Evolutionary conservation across 2,329 filamentous ascomycete species (phyloP), one percentile per base, ranked within the genome.

Genomic region (Alternaria gansuensis): DNA sequence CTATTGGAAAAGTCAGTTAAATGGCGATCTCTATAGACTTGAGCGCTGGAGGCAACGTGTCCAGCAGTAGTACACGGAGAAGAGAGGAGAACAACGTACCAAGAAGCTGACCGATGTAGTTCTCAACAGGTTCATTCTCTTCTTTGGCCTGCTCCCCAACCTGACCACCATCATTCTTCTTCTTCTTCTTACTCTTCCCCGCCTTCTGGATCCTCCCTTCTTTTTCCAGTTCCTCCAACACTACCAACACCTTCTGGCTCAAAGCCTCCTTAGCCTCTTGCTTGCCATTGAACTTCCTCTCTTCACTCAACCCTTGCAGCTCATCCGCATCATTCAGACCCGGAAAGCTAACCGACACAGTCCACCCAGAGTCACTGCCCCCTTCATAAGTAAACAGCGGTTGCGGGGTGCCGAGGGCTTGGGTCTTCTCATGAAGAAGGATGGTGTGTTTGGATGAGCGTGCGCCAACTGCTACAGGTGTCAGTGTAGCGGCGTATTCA

Each of bases 221-320:
- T 17, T 36, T 58, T 36, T 67, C 66, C 39, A 74, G 60, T 10
- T 52, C 41, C 7, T 68, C 65, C 5, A 80, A 44, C 3, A 72
- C 46, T 3, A 57, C 59, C 5, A 79, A 36, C 2, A 69, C 78
- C n/a, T 57, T 62, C 64, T 73, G 72, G 40, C 75, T 76, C 23
- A 78, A 49, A 2, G 68, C 75, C 56, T 82, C 80, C 55, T 79
- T 81, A 0, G 78, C 80, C 49, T 79, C 77, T 57, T 78, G 77
- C 68, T 82, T 81, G 37, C 69, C 78, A 7, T 65, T 63, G 60
- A 72, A 80, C 14, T 62, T 65, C 2, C 69, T 70, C 7, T 62
- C 28, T 10, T 65, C 66, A 4, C 62, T 60, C 21, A 75, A 24
- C 5, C 57, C 55, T 14, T 71, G 64, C 10, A 65, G 23, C 37